Percentiles rank a stretch among this genome's conserved stretches.
These are phyloP conservation scores for Leccinum disarticulatum DNA, from an alignment of 768 basidiomycete species.

Conservation along the genomic window DNA sequence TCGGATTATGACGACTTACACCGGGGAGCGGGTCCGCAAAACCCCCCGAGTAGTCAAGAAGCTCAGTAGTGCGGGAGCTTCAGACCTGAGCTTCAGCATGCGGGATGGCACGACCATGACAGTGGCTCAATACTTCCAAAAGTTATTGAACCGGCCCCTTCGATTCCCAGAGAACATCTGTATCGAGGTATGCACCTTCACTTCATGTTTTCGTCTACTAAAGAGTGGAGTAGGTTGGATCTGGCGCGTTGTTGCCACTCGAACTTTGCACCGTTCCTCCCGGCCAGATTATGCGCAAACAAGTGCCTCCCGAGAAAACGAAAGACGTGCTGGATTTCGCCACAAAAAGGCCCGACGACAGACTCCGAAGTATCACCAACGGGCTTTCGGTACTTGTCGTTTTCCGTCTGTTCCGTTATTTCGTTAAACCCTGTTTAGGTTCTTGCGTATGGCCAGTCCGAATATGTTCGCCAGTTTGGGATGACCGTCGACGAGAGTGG, in stretches of 20 bases:
- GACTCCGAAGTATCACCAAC: conserved; percentile 52
- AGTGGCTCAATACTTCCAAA: conserved; percentile 63
- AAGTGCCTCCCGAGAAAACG: conserved; percentile 66
- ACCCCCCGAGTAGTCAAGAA: conserved; percentile 63
- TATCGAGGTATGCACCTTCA: conserved; percentile 51
- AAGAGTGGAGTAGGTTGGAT: conserved; percentile 47
- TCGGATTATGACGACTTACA: conserved; percentile 44
- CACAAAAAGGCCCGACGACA: conserved; percentile 58
- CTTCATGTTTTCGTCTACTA: conserved; percentile 20
- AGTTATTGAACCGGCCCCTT: conserved; percentile 51
- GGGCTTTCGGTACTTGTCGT: conserved; percentile 48
- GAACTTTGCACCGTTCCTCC: conserved; percentile 62
- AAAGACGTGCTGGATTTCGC: conserved; percentile 64
- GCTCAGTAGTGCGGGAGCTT: conserved; percentile 54
- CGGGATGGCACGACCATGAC: conserved; percentile 55
- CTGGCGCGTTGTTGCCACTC: conserved; percentile 62
- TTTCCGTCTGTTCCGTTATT: background rate
- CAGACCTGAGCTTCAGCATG: conserved; percentile 52
- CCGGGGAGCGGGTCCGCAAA: conserved; percentile 37
- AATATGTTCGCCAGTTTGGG: conserved; percentile 74
- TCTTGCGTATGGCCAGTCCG: conserved; percentile 68
- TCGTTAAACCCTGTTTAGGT: conserved; percentile 37
- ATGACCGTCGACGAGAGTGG: conserved; percentile 56
- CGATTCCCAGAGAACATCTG: conserved; percentile 65
- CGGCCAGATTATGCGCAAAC: conserved; percentile 73